Percentiles rank a stretch among this genome's conserved stretches.
Conservation (phyloP, 108 stramenopile species). For the Nitzschia palea region DNA sequence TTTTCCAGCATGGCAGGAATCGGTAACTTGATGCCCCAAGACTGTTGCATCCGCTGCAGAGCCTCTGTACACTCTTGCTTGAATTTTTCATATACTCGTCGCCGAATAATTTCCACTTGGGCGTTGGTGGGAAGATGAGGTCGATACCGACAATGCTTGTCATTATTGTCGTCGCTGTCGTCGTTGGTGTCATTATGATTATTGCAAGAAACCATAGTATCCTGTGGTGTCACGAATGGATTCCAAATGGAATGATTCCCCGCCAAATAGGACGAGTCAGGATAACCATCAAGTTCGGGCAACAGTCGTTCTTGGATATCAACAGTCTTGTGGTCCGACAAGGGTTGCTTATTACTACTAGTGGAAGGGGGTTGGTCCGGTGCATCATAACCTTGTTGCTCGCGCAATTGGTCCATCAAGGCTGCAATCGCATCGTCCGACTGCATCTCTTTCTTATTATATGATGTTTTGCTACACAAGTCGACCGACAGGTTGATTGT, state of each 20-base stretch:
- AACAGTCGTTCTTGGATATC: neutral
- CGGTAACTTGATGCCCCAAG: slow-evolving; percentile 35
- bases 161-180: neutral
- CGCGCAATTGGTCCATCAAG: slow-evolving; percentile 28
- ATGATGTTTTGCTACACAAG: too few species aligned
- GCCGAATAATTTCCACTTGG: slow-evolving; percentile 64
- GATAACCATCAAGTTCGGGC: slow-evolving; percentile 22
- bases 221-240: slow-evolving; percentile 26
- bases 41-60: slow-evolving; percentile 25
- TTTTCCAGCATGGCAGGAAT: slow-evolving; percentile 63
- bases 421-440: slow-evolving; percentile 31
- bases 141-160: neutral
- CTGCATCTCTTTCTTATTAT: slow-evolving; percentile 9
- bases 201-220: neutral
- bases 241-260: slow-evolving; percentile 49
- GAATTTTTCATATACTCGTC: slow-evolving; percentile 72
- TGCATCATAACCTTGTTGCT: slow-evolving; percentile 23
- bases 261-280: slow-evolving; percentile 5
- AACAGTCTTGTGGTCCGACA: too few species aligned
- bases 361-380: neutral
- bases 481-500: too few species aligned
- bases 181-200: neutral
- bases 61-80: slow-evolving; percentile 49
- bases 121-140: slow-evolving; percentile 48
- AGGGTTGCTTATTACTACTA: too few species aligned